Evolutionary conservation across 306 rosid genomes (phyloP), one percentile per base, ranked within the genome.

Genomic region (Elaeagnus macrophylla): DNA sequence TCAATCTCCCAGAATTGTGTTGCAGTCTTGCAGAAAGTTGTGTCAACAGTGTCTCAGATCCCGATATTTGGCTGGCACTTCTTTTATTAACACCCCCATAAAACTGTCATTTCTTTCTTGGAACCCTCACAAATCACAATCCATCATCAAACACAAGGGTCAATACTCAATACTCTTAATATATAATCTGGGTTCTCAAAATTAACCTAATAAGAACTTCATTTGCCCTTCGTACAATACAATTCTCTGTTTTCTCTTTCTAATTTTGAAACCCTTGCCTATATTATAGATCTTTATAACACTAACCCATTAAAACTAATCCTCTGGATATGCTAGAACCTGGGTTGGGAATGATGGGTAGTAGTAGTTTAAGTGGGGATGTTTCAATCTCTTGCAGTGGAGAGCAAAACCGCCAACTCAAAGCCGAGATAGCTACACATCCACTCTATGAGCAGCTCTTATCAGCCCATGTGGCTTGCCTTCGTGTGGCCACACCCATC

Each of bases 11-110:
- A 77, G 77, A 75, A 41, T 25, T 25, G 32, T 25, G 53, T n/a
- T n/a, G n/a, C n/a, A n/a, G n/a, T 59, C 58, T 62, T 73, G 75
- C 90, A 79, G 87, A 81, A 81, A 88, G 89, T 72, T 75, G 60
- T 47, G 64, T 25, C 32, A 2, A 2, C 32, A 25, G 32, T 57
- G 56, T 79, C 81, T 74, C 96, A 65, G 90, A 88, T 88, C 96
- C 96, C 90, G 39, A 88, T 76, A 82, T 9, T 25, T 67, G 32
- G 76, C 32, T 36, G 52, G 39, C 50, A 59, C 67, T 43, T 53
- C 46, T 44, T 42, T 13, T 53, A 40, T 74, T 65, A 46, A 46
- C 51, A 57, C 53, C 43, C 65, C n/a, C n/a, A n/a, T n/a, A n/a
- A n/a, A n/a, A n/a, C n/a, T n/a, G n/a, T n/a, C n/a, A n/a, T n/a